Base-by-base conservation (phyloP, 2,329 filamentous ascomycete species). In the Claviceps digitariae region DNA sequence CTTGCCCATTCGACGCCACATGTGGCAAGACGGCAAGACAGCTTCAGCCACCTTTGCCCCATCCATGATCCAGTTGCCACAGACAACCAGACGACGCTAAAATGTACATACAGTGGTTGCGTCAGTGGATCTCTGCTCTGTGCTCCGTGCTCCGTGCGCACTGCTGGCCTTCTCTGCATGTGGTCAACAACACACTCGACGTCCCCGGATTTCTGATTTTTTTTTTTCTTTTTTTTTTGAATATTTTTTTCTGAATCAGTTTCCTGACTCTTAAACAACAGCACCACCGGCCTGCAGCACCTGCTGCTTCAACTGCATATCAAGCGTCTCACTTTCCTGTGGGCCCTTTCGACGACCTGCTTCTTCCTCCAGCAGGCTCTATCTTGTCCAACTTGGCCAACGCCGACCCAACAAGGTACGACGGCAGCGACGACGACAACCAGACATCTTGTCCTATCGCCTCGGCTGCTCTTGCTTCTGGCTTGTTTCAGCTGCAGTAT, bases 41-140 rank as follows among this genome's bases (percentile, higher is more conserved):
- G 43, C 41, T 40, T 6, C 46, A 50, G 53, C 53, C 53, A 45
- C 53, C 47, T 34, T 1, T 49, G 13, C 13, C 12, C 8, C 21
- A 38, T 9, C 23, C 36, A n/a, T n/a, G n/a, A n/a, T 29, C 3
- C 53, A 60, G 67, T 70, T 70, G 68, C 68, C 67, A 69, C 68
- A 68, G 67, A 70, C 64, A 68, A 44, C 41, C 41, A 44, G 21
- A 67, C 66, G 58, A 58, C 59, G 58, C 63, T 64, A 12, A 62
- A 29, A 29, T 29, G n/a, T n/a, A 59, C 63, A 62, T 2, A 6
- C 12, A 38, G 34, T 4, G 58, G 44, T 62, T 66, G 63, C 65
- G 64, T 65, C 66, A 66, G 64, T 62, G 61, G 55, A 58, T 44
- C 50, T 50, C n/a, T 20, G 44, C 38, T 41, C n/a, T 21, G 17